These are phyloP conservation scores for Quillaja saponaria DNA, from an alignment of 306 rosid genomes.

Conservation along the genomic window DNA sequence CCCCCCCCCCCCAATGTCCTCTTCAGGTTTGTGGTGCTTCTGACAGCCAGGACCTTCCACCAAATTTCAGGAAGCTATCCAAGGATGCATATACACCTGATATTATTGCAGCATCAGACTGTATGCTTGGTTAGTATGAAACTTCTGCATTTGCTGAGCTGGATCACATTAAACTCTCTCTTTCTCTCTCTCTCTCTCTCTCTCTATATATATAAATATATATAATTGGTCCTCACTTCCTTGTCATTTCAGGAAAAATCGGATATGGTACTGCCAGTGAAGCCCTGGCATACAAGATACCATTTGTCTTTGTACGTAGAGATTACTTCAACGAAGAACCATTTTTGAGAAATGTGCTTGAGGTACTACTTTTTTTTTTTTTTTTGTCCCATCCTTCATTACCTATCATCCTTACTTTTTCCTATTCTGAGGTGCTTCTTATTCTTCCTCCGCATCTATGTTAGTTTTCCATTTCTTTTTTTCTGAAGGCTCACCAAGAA, in stretches of 20 bases:
- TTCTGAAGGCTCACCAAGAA: constrained; percentile 21
- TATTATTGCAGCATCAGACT: constrained; percentile 87
- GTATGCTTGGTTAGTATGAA: constrained; percentile 86
- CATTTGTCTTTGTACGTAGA: constrained; percentile 97
- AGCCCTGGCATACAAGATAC: constrained; percentile 83
- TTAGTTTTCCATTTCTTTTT: constrained; percentile 13
- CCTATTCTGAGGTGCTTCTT: neutral
- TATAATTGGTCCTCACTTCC: neutral
- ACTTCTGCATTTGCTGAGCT: constrained; percentile 13
- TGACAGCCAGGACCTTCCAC: constrained; percentile 70
- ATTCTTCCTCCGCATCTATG: constrained; percentile 10
- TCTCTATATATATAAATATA: neutral
- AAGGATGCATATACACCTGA: constrained; percentile 92
- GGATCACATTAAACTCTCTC: too few relatives aligned
- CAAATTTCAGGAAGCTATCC: constrained; percentile 72
- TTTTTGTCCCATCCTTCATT: constrained; percentile 1
- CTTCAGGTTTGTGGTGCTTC: constrained; percentile 98
- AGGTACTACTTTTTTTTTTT: constrained; percentile 43
- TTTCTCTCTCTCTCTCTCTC: too few relatives aligned
- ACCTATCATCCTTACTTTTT: constrained; percentile 1
- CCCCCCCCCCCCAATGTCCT: neutral
- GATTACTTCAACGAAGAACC: constrained; percentile 99
- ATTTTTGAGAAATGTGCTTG: constrained; percentile 96
- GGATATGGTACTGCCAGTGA: constrained; percentile 97
- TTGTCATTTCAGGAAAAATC: constrained; percentile 73